Percentiles rank a stretch among this genome's conserved stretches.
Evolutionary conservation across 257 asterid species (phyloP).

Genomic region (Gentiana straminea): DNA sequence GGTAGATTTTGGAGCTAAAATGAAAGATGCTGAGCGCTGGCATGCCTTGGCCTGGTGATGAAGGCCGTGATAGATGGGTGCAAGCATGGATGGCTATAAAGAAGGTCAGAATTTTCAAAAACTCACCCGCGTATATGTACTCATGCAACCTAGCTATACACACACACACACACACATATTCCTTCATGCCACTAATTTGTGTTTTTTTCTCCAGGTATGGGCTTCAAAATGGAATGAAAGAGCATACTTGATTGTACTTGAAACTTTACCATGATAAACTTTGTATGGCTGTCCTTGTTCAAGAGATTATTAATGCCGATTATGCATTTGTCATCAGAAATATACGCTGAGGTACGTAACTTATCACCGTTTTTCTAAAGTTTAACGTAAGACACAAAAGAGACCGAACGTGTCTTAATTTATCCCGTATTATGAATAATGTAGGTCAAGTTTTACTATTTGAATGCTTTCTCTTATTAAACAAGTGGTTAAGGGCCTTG

Average conservation of each 20-base stretch:
- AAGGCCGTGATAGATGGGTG: constrained; percentile 86
- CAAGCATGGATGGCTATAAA: constrained; percentile 98
- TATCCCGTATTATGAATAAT: too few relatives aligned
- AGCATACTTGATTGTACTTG: constrained; percentile 88
- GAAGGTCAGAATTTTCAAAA: constrained; percentile 31
- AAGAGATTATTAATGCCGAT: constrained; percentile 78
- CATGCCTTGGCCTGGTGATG: constrained; percentile 99
- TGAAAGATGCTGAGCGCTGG: constrained; percentile 79
- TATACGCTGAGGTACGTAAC: constrained; percentile 74
- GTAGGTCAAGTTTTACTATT: background rate
- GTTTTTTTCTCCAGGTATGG: constrained; percentile 58
- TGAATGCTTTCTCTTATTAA: background rate
- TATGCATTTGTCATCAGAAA: constrained; percentile 97
- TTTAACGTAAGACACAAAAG: too few relatives aligned
- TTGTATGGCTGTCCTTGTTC: constrained; percentile 35
- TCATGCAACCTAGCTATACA: too few relatives aligned
- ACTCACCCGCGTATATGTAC: too few relatives aligned
- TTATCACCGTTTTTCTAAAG: too few relatives aligned
- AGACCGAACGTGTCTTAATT: too few relatives aligned
- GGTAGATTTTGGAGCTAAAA: constrained; percentile 74
- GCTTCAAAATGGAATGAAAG: constrained; percentile 99
- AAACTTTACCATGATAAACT: constrained; percentile 81
- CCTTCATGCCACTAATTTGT: background rate
- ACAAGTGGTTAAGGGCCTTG: constrained; percentile 78
- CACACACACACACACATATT: too few relatives aligned